Base-by-base conservation (phyloP, 306 rosid genomes). In the Acacia melanoxylon region DNA sequence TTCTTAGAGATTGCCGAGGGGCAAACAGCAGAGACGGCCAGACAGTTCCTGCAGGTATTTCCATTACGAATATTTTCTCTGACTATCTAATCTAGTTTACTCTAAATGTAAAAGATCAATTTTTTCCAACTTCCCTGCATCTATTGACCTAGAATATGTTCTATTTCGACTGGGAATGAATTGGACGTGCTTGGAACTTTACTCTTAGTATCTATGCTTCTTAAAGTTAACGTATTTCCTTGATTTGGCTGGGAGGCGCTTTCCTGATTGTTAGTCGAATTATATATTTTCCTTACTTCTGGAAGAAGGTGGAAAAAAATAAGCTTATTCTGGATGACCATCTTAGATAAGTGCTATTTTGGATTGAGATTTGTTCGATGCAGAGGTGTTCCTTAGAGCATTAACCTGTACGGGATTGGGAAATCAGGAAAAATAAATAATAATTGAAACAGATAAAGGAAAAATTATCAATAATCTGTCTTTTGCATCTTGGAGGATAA, bases 1-100 rank as follows among this genome's bases (percentile, higher is more conserved):
- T 88, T 88, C 76, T 76, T 88, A 0, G 91, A 88, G 79, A 84
- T 88, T 27, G 91, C 91, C 42, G 87, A 83, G 71, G 91, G 91
- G 3, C 91, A 88, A 17, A 88, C 89, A 29, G 80, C 86, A 3
- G 89, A 86, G 4, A 88, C 91, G 25, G 91, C 91, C 3, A 75
- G 83, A 13, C 87, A 85, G 78, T 88, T 88, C 46, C 80, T 88
- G 10, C 91, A 88, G 91, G 91, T 82, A 27, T 56, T 2, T 13
- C 37, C 10, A 42, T 61, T 76, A 0, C 25, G 3, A 24, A 40
- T n/a, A 24, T 19, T 49, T 62, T 8, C 27, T 62, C 22, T 62
- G 14, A 58, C 16, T 58, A 49, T 46, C 27, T 9, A 6, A 14
- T 33, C 71, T 66, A 33, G 10, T 46, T 42, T n/a, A 8, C 65